Conservation (phyloP, 129 eudicot species). For the Pulicaria dysenterica region DNA sequence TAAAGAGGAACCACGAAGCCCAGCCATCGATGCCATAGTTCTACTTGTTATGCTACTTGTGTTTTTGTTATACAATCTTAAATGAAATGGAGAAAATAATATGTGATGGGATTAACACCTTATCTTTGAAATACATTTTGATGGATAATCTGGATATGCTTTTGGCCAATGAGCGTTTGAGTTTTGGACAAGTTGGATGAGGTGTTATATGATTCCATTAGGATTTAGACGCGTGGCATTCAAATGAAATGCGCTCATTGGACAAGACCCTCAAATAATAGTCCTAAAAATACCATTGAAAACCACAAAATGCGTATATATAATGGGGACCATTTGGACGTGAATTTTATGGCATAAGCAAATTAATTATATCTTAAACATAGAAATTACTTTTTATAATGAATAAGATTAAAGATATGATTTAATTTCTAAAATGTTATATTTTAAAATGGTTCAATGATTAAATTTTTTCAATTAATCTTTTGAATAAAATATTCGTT, state of each 20-base stretch:
- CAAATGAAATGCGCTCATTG: background rate
- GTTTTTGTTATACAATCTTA: conserved; percentile 11
- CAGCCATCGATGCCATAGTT: conserved; percentile 84
- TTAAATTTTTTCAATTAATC: too few species aligned
- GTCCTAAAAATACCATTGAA: too few species aligned
- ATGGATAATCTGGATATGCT: conserved; percentile 65
- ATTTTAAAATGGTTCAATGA: too few species aligned
- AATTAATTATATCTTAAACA: too few species aligned
- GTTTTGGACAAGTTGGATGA: conserved; percentile 52
- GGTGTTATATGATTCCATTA: conserved; percentile 31
- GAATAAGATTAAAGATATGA: too few species aligned
- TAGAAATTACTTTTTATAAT: too few species aligned
- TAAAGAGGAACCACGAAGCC: conserved; percentile 70
- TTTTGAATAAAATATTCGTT: too few species aligned
- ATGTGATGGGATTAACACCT: conserved; percentile 54
- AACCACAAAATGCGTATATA: too few species aligned
- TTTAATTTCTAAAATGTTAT: too few species aligned
- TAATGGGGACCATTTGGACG: too few species aligned
- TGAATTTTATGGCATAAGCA: too few species aligned
- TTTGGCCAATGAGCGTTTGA: conserved; percentile 49
- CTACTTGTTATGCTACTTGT: conserved; percentile 45
- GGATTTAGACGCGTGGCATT: conserved; percentile 44
- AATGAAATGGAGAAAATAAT: conserved; percentile 46
- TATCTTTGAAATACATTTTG: conserved; percentile 47
- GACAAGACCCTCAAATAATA: background rate